phyloP scores from a whole-genome alignment of 2,329 filamentous ascomycete species.

The Diatrype stigma region DNA sequence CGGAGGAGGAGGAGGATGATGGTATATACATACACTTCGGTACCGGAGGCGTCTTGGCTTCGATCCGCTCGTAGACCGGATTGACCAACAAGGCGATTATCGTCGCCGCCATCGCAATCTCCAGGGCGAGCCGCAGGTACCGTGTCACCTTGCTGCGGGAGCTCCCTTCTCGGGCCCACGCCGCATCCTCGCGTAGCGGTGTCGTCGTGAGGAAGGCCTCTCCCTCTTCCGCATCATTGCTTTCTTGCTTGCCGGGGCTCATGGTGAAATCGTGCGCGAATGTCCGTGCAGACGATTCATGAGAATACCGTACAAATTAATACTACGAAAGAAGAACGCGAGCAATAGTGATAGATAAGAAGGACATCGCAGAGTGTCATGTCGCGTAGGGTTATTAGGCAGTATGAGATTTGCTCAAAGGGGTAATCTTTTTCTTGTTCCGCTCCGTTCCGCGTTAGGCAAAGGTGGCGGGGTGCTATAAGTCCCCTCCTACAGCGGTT shows the following conservation, averaged over 20 bases:
- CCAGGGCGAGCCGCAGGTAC: slow-evolving; percentile 25
- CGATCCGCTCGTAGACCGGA: slow-evolving; percentile 11
- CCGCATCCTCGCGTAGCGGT: slow-evolving; percentile 7
- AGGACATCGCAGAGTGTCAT: not conserved
- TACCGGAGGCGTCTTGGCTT: slow-evolving; percentile 22
- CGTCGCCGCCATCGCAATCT: slow-evolving; percentile 24
- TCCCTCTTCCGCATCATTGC: slow-evolving; percentile 23
- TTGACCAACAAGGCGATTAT: slow-evolving; percentile 23
- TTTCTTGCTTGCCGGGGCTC: slow-evolving; percentile 16
- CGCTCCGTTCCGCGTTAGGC: slow-evolving; percentile 22
- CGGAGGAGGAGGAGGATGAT: not conserved
- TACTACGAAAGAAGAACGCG: not conserved
- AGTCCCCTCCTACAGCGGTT: too few relatives aligned
- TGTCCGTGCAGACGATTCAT: not conserved
- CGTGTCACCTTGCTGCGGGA: slow-evolving; percentile 9
- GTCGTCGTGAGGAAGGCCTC: slow-evolving; percentile 24
- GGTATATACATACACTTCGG: slow-evolving; percentile 30
- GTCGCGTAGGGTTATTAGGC: slow-evolving; percentile 7
- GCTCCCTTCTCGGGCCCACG: slow-evolving; percentile 9
- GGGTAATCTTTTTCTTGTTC: slow-evolving; percentile 9
- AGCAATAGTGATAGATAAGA: not conserved
- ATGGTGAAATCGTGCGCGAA: slow-evolving; percentile 8
- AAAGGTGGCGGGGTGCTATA: not conserved
- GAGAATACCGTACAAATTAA: not conserved
- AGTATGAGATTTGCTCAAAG: slow-evolving; percentile 16